These are phyloP conservation scores for Asterophora parasitica DNA, from an alignment of 768 basidiomycete species.

Conservation along the genomic window DNA sequence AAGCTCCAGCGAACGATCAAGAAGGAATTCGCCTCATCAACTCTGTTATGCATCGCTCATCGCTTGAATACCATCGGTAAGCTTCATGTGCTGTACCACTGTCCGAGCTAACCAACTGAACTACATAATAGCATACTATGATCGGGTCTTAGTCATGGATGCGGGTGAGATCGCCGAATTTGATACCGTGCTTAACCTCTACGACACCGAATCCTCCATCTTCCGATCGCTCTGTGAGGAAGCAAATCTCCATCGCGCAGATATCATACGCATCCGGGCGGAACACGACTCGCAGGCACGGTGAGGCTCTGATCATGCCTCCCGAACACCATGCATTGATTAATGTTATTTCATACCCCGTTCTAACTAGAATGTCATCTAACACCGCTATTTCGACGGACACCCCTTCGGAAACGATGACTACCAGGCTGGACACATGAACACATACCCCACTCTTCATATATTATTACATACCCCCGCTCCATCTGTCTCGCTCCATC, in stretches of 20 bases:
- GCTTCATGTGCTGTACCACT: conserved; percentile 2
- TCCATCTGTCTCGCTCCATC: too few relatives aligned
- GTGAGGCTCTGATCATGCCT: background rate
- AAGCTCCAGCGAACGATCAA: conserved; percentile 62
- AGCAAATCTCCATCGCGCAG: conserved; percentile 48
- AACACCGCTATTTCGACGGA: too few relatives aligned
- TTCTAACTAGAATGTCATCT: too few relatives aligned
- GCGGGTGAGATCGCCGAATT: conserved; percentile 65
- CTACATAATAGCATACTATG: conserved; percentile 46
- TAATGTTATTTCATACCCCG: too few relatives aligned
- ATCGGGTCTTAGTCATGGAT: conserved; percentile 71
- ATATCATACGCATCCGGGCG: conserved; percentile 49
- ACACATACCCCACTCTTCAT: too few relatives aligned
- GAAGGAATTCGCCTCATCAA: conserved; percentile 50
- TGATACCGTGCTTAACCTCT: conserved; percentile 66
- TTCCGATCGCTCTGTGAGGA: conserved; percentile 70
- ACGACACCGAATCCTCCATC: conserved; percentile 56
- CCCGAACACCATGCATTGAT: too few relatives aligned
- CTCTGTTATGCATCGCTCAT: conserved; percentile 54
- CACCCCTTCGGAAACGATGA: too few relatives aligned
- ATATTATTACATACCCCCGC: too few relatives aligned
- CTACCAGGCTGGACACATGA: too few relatives aligned
- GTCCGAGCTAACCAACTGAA: background rate
- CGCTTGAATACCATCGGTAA: conserved; percentile 53
- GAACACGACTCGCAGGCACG: conserved; percentile 19